phyloP scores from a whole-genome alignment of 345 rosid genomes.

The Orychophragmus violaceus region DNA sequence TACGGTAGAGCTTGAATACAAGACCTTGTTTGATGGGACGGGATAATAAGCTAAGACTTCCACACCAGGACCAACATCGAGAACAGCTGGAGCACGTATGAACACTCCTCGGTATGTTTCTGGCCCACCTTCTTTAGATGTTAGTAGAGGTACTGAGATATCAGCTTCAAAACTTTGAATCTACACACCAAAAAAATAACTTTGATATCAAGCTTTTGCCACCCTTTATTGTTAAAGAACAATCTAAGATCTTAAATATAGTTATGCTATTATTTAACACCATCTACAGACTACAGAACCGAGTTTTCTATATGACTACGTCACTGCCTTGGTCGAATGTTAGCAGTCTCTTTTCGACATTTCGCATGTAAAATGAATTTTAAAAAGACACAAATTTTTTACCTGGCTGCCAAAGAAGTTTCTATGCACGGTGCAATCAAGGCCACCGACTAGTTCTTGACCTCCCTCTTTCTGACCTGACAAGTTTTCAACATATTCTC shows the following conservation, averaged over 20 bases:
- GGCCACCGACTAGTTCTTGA: slow-evolving; percentile 82
- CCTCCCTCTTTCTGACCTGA: slow-evolving; percentile 96
- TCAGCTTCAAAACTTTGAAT: slow-evolving; percentile 97
- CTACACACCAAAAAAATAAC: slow-evolving; percentile 27
- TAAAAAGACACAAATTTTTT: neutral
- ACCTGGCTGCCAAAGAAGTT: slow-evolving; percentile 98
- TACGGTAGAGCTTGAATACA: slow-evolving; percentile 70
- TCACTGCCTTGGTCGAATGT: neutral
- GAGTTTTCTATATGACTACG: neutral
- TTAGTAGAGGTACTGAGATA: slow-evolving; percentile 61
- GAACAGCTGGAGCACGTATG: slow-evolving; percentile 95
- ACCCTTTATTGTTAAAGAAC: neutral
- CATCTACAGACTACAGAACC: neutral
- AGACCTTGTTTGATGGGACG: slow-evolving; percentile 55
- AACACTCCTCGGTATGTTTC: slow-evolving; percentile 83
- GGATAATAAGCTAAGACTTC: slow-evolving; percentile 82
- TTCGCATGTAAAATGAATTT: neutral
- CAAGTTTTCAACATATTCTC: slow-evolving; percentile 8
- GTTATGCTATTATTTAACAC: neutral
- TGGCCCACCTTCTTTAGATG: slow-evolving; percentile 79
- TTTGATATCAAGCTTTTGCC: neutral
- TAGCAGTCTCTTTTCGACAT: no score
- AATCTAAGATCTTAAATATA: neutral
- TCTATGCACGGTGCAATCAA: slow-evolving; percentile 81
- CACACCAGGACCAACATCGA: slow-evolving; percentile 76